Evolutionary conservation across 2,329 filamentous ascomycete genomes (phyloP).

Genomic region (Dactylonectria macrodidyma): DNA sequence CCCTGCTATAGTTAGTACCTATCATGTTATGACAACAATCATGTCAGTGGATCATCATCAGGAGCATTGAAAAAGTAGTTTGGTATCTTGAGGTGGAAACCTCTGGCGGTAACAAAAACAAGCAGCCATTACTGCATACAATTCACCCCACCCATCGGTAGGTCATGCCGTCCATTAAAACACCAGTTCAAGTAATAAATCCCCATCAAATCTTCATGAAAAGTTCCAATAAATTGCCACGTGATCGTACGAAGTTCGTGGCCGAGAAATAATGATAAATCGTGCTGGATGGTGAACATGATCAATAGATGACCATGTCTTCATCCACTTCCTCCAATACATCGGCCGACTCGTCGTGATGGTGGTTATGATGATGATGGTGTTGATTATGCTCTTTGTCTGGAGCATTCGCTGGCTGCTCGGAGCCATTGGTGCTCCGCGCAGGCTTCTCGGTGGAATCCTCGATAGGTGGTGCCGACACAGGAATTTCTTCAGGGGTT

Average conservation of each 20-base stretch:
- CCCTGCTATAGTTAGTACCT: conserved; percentile 1
- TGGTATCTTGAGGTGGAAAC: conserved; percentile 20
- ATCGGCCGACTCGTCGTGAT: conserved; percentile 80
- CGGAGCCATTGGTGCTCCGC: conserved; percentile 23
- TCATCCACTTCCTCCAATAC: conserved; percentile 89
- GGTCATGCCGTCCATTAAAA: not conserved
- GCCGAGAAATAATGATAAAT: not conserved
- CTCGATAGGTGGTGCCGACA: conserved; percentile 26
- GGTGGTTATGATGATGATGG: conserved; percentile 51
- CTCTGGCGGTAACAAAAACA: not conserved
- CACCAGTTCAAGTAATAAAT: not conserved
- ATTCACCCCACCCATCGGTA: conserved; percentile 7
- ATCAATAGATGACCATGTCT: conserved; percentile 91
- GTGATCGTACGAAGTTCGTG: not conserved
- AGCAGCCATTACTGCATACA: not conserved
- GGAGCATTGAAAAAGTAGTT: conserved; percentile 21
- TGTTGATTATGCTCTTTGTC: conserved; percentile 33
- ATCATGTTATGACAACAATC: conserved; percentile 9
- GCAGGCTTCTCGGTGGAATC: conserved; percentile 25
- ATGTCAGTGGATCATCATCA: conserved; percentile 15
- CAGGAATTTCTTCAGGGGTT: conserved; percentile 36
- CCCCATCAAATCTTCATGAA: not conserved
- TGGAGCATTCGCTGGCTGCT: conserved; percentile 19
- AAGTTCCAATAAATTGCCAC: conserved; percentile 2
- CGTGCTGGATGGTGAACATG: not conserved